Evolutionary conservation across 1,284 basidiomycete species (phyloP), one percentile per base, ranked within the genome.

Genomic region (Farysia itapuensis): DNA sequence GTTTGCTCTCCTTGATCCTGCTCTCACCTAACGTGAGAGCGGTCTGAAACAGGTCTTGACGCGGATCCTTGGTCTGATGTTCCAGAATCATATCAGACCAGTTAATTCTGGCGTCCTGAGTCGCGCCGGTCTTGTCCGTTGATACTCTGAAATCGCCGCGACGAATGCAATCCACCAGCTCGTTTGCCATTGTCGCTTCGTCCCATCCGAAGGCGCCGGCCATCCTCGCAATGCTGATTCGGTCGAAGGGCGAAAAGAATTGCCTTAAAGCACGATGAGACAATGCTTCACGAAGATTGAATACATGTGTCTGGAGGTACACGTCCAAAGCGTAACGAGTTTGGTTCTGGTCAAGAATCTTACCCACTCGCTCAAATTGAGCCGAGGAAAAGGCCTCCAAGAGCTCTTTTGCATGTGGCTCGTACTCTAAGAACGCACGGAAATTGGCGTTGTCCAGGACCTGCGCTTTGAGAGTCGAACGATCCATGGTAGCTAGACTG

Each of bases 211-310:
- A 92, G 4, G 89, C 88, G 2, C 77, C 77, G 29, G 85, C 84
- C 86, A 93, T 88, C 23, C 87, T 82, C 30, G 85, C 82, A 19
- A 94, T 82, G 58, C 83, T 82, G 72, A 93, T 88, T 14, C 86
- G 83, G 31, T 86, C 79, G 73, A 90, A 93, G 0, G 90, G 89
- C 58, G 85, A 82, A 80, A 92, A 89, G 78, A 91, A 92, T 20
- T 72, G 64, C 22, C 53, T 47, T 2, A 75, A 39, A 2, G 66
- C 57, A 43, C 84, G 85, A 13, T 42, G 23, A 15, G 26, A 57
- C 16, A 72, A 39, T 8, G 82, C 79, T 52, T 81, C 81, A 19
- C 50, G 34, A 16, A 65, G 39, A 11, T 19, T 26, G 2, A 43
- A 25, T 11, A 59, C 34, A 82, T 83, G 35, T 87, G 78, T 19